Evolutionary conservation across 1,284 basidiomycete genomes (phyloP).

Genomic region (Fomitopsis palustris): DNA sequence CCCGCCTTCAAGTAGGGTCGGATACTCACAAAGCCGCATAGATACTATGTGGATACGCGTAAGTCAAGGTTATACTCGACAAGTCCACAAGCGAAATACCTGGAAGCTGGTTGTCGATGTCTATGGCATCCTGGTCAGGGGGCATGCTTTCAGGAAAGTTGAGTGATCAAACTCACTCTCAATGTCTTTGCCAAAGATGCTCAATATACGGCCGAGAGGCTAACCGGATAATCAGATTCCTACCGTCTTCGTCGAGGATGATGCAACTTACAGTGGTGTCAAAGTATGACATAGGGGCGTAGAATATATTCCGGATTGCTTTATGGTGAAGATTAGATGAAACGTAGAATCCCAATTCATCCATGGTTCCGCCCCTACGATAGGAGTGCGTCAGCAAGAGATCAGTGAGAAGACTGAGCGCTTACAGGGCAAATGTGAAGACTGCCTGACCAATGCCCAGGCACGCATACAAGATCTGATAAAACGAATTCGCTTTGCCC

Average conservation of each 20-base stretch:
- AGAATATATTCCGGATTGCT: conserved; percentile 55
- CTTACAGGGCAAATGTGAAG: conserved; percentile 60
- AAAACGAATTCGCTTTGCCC: conserved; percentile 51
- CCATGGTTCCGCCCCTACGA: conserved; percentile 52
- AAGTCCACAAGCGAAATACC: conserved; percentile 27
- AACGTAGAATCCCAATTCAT: conserved; percentile 53
- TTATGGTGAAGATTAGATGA: conserved; percentile 57
- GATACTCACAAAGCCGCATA: conserved; percentile 54
- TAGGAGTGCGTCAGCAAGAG: conserved; percentile 6
- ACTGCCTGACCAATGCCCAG: conserved; percentile 59
- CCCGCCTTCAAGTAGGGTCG: neutral
- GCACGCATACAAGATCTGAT: conserved; percentile 70
- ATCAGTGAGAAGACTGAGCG: conserved; percentile 9
- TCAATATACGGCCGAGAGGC: conserved; percentile 62
- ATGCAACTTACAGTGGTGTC: conserved; percentile 52
- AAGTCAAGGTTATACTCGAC: neutral
- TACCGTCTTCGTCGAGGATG: neutral
- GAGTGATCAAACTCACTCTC: conserved; percentile 38
- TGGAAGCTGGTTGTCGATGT: conserved; percentile 59
- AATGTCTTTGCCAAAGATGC: conserved; percentile 63
- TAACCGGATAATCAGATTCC: conserved; percentile 17
- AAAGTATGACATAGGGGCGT: conserved; percentile 70
- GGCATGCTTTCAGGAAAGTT: neutral
- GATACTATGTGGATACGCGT: conserved; percentile 43
- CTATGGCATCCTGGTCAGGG: conserved; percentile 24